phyloP scores from a whole-genome alignment of 257 asterid species.

The Jaltomata sinuosa region DNA sequence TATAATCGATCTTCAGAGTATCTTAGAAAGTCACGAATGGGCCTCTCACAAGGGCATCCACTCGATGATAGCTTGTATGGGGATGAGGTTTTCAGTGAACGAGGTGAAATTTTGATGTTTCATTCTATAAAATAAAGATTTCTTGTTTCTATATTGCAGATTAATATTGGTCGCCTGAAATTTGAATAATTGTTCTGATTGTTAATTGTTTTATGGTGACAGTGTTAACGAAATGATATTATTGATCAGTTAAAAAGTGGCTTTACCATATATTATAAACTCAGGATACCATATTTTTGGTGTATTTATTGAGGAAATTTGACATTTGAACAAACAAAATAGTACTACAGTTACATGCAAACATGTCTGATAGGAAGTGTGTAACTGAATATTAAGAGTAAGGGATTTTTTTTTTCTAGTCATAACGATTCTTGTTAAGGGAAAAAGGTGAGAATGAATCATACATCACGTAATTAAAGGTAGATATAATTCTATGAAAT shows the following conservation, averaged over 20 bases:
- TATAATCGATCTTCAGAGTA: constrained; percentile 65
- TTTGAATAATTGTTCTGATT: background rate
- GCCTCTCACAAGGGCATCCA: constrained; percentile 58
- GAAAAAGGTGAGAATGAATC: background rate
- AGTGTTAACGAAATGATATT: background rate
- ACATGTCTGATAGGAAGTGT: background rate
- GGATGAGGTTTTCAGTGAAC: constrained; percentile 46
- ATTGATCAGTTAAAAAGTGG: background rate
- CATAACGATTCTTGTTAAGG: background rate
- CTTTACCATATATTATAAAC: background rate
- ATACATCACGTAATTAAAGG: background rate
- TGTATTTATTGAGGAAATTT: background rate
- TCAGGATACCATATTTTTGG: background rate
- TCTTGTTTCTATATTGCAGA: background rate
- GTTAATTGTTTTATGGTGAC: background rate
- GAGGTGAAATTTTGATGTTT: constrained; percentile 34
- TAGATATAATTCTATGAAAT: background rate
- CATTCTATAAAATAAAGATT: background rate
- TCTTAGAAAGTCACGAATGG: constrained; percentile 76
- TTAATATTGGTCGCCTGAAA: background rate
- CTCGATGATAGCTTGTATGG: constrained; percentile 57
- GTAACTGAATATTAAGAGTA: background rate
- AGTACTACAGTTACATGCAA: background rate
- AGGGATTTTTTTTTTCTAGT: background rate
- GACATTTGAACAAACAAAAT: background rate